A percentile compares a stretch with the other conserved stretches of the same genome.
phyloP scores from a whole-genome alignment of 2,329 filamentous ascomycete species.

The Ascochyta lentis region DNA sequence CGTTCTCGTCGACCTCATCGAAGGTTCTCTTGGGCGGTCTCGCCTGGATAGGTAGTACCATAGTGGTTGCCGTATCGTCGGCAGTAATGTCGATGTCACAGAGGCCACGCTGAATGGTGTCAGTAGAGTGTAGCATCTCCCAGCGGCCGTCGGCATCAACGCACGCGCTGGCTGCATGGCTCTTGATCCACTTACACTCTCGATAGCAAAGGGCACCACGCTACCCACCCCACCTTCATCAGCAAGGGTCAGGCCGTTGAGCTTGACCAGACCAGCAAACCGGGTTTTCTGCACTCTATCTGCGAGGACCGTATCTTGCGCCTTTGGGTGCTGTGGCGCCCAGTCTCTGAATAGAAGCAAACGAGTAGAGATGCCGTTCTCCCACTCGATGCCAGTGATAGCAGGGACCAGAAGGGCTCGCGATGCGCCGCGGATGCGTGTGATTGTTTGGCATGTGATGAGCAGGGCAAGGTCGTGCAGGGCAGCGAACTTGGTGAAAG shows the following conservation, averaged over 20 bases:
- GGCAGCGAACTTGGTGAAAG: slow-evolving; percentile 74
- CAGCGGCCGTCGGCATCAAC: background rate
- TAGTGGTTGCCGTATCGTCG: slow-evolving; percentile 39
- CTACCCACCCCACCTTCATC: slow-evolving; percentile 53
- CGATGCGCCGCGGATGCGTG: slow-evolving; percentile 73
- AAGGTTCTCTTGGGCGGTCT: slow-evolving; percentile 64
- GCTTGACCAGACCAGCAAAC: slow-evolving; percentile 55
- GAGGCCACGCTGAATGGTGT: slow-evolving; percentile 40
- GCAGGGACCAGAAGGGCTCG: slow-evolving; percentile 76
- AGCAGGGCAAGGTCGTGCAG: slow-evolving; percentile 76
- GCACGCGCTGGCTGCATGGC: slow-evolving; percentile 11
- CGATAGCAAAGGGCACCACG: slow-evolving; percentile 59
- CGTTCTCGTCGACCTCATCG: slow-evolving; percentile 64
- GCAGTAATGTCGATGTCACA: slow-evolving; percentile 40
- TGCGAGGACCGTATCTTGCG: slow-evolving; percentile 32
- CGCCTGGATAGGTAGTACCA: slow-evolving; percentile 26
- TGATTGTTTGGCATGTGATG: slow-evolving; percentile 79
- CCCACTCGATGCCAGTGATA: slow-evolving; percentile 79
- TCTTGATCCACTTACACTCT: slow-evolving; percentile 53
- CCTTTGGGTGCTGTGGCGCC: slow-evolving; percentile 39
- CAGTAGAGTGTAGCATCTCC: slow-evolving; percentile 17
- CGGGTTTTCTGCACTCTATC: slow-evolving; percentile 45
- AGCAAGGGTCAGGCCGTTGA: slow-evolving; percentile 48
- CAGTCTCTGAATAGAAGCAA: slow-evolving; percentile 82
- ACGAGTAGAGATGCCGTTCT: slow-evolving; percentile 74